phyloP scores from a whole-genome alignment of 169 alveolate genomes.

The Perkinsus olseni region DNA sequence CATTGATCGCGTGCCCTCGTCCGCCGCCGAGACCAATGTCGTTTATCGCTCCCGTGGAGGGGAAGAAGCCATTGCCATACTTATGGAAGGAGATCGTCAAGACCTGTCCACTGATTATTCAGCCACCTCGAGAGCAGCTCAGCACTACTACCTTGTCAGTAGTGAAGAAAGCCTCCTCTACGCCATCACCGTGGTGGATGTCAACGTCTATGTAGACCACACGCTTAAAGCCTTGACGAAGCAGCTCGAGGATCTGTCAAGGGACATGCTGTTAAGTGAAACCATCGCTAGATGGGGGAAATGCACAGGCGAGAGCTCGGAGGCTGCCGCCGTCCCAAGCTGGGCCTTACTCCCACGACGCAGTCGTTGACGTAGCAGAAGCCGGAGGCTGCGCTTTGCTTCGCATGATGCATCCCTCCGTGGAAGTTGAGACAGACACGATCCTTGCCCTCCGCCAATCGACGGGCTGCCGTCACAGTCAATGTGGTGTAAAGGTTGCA shows the following conservation, averaged over 20 bases:
- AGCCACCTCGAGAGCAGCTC: background rate
- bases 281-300: background rate
- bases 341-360: slow-evolving; percentile 54
- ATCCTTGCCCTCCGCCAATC: background rate
- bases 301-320: background rate
- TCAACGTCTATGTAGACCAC: slow-evolving; percentile 98
- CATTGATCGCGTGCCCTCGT: slow-evolving; percentile 85
- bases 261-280: slow-evolving; percentile 30
- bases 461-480: background rate
- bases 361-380: slow-evolving; percentile 96
- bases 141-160: background rate
- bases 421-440: slow-evolving; percentile 79
- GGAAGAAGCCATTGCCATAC: slow-evolving; percentile 94
- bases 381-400: slow-evolving; percentile 95
- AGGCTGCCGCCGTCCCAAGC: background rate
- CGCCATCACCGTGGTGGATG: slow-evolving; percentile 97
- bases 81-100: slow-evolving; percentile 96
- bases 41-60: slow-evolving; percentile 95
- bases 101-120: slow-evolving; percentile 53
- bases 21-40: slow-evolving; percentile 91
- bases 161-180: slow-evolving; percentile 91
- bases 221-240: slow-evolving; percentile 50
- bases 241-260: slow-evolving; percentile 67
- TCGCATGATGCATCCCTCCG: slow-evolving; percentile 98
- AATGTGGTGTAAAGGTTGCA: background rate